A percentile compares a stretch with the other conserved stretches of the same genome.
These are phyloP conservation scores for Claviceps sp. DNA, from an alignment of 2,329 filamentous ascomycete genomes.

Conservation along the genomic window DNA sequence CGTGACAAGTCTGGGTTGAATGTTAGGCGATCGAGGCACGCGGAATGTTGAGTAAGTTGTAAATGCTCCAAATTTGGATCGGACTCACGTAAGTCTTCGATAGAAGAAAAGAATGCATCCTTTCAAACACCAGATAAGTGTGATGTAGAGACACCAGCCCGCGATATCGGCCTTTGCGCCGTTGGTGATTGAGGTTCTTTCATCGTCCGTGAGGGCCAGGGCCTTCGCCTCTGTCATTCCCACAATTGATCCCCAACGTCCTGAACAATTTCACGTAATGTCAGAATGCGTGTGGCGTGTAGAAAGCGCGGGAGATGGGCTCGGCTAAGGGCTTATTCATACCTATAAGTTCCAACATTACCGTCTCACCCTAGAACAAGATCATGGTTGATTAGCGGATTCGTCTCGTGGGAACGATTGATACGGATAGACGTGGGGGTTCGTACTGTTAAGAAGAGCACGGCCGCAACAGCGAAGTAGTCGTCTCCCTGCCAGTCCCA, in stretches of 20 bases:
- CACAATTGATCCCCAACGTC: slow-evolving; percentile 12
- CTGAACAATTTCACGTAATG: slow-evolving; percentile 5
- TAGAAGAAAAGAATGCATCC: slow-evolving; percentile 26
- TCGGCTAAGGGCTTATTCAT: slow-evolving; percentile 2
- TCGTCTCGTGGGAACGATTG: background rate
- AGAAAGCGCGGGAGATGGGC: background rate
- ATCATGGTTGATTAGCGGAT: background rate
- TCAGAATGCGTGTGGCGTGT: background rate
- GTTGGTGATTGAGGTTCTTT: slow-evolving; percentile 9
- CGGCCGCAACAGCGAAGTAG: slow-evolving; percentile 22
- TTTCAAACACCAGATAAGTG: slow-evolving; percentile 26
- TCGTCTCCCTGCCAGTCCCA: slow-evolving; percentile 30
- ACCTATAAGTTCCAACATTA: slow-evolving; percentile 23
- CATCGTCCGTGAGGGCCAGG: slow-evolving; percentile 4
- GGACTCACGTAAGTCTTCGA: slow-evolving; percentile 22
- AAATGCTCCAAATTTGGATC: background rate
- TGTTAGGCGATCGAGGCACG: background rate
- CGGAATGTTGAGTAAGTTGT: background rate
- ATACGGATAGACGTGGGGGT: background rate
- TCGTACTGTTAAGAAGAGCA: slow-evolving; percentile 27
- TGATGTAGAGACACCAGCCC: slow-evolving; percentile 23
- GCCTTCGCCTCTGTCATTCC: slow-evolving; percentile 12
- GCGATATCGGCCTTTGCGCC: slow-evolving; percentile 13
- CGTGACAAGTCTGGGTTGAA: slow-evolving; percentile 9
- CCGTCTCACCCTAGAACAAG: slow-evolving; percentile 10